Conservation (phyloP, 257 asterid genomes). For the Salvia rosmarinus region DNA sequence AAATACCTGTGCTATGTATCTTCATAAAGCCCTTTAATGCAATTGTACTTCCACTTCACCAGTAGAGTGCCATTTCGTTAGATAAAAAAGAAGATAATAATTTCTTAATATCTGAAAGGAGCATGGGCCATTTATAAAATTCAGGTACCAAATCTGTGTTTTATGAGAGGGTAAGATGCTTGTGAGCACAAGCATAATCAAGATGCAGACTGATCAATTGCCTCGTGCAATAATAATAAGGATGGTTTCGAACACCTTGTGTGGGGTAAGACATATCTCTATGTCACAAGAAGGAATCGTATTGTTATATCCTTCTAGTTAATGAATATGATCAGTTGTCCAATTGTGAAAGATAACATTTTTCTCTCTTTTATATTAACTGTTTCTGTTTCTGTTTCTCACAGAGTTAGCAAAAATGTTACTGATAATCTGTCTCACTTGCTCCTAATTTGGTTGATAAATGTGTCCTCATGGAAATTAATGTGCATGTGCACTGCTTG, state of each 20-base stretch:
- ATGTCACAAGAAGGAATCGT: too few relatives aligned
- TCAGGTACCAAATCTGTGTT: too few relatives aligned
- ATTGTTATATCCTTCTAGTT: too few relatives aligned
- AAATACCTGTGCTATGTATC: neutral
- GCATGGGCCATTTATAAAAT: too few relatives aligned
- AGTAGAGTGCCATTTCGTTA: neutral
- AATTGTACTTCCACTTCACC: neutral
- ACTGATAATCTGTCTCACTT: neutral
- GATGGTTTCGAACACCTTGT: too few relatives aligned
- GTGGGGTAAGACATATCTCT: too few relatives aligned
- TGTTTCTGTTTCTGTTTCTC: neutral
- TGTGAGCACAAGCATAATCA: neutral
- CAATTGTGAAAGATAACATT: neutral
- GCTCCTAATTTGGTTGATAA: slow-evolving; percentile 21
- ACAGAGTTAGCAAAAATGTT: neutral
- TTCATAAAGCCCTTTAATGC: neutral
- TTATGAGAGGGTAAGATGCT: too few relatives aligned
- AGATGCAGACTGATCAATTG: neutral
- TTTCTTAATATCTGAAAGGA: neutral
- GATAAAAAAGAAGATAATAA: neutral
- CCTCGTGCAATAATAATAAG: too few relatives aligned
- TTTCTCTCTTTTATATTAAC: neutral
- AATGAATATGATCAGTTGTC: neutral
- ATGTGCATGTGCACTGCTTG: slow-evolving; percentile 25
- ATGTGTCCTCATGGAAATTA: neutral